Evolutionary conservation across 768 basidiomycete species (phyloP).

Genomic region (Harrya chromipes): DNA sequence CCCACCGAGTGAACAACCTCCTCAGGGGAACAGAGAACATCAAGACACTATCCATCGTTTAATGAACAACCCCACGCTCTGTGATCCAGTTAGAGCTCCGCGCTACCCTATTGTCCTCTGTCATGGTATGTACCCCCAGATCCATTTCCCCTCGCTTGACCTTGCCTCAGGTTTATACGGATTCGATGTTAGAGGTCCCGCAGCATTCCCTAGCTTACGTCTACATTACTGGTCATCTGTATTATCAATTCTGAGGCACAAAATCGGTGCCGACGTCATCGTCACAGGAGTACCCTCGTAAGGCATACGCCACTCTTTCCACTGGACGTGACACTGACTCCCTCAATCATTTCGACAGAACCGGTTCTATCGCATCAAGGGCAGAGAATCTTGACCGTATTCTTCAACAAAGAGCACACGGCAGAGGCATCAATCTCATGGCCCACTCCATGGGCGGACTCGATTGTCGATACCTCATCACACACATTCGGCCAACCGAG

Average conservation of each 20-base stretch:
- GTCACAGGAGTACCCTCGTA: conserved; percentile 93
- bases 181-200: conserved; percentile 86
- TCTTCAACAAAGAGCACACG: conserved; percentile 61
- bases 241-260: conserved; percentile 71
- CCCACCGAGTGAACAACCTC: conserved; percentile 10
- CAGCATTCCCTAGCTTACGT: conserved; percentile 75
- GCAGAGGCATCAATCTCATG: conserved; percentile 85
- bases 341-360: too few species aligned
- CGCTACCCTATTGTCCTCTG: conserved; percentile 93
- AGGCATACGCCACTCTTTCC: conserved; percentile 24
- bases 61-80: conserved; percentile 73
- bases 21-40: conserved; percentile 16
- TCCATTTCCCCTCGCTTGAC: neutral
- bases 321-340: too few species aligned
- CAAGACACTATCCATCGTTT: conserved; percentile 64
- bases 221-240: conserved; percentile 96
- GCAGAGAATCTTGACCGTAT: conserved; percentile 72
- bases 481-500: conserved; percentile 74
- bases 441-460: conserved; percentile 99
- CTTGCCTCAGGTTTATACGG: conserved; percentile 76
- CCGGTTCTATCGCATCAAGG: conserved; percentile 83
- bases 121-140: conserved; percentile 59
- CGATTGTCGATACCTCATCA: conserved; percentile 90
- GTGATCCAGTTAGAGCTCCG: conserved; percentile 73
- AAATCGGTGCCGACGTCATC: conserved; percentile 89